Base-by-base conservation (phyloP, 2,329 filamentous ascomycete species). In the Xylaria multiplex region DNA sequence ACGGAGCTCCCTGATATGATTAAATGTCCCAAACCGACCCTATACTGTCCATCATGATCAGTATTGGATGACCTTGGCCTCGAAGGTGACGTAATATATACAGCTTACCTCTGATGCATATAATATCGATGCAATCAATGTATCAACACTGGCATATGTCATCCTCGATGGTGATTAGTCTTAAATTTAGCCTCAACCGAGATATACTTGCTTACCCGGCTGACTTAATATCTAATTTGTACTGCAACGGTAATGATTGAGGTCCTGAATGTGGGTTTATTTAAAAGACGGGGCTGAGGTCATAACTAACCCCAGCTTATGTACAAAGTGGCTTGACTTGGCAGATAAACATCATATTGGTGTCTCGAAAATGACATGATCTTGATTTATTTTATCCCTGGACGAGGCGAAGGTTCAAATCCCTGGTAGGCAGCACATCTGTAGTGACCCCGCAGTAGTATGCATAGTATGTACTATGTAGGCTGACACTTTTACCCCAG, bases 391-490 rank as follows among this genome's bases (percentile, higher is more conserved):
- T 8, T 30, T 50, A n/a, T 30, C 19, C n/a, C 13, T 19, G 13
- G 37, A 30, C 37, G 30, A 55, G 14, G 14, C 30, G 42, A 48
- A 11, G 40, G 22, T 54, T 53, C 45, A 2, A 40, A 46, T 45
- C 32, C n/a, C 22, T 24, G n/a, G n/a, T 27, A 27, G 40, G 40
- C 24, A 54, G 48, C 27, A 37, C 30, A 30, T 30, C 9, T 53
- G 61, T 37, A 30, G 55, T 9, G 46, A 42, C 46, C 53, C 49
- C 27, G 48, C 55, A 54, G 40, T 32, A 56, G n/a, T n/a, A 48
- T 24, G 8, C 30, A 27, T n/a, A n/a, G n/a, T n/a, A n/a, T n/a
- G n/a, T n/a, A n/a, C n/a, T n/a, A 27, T 27, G n/a, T 53, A 32
- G 16, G 24, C 16, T 13, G n/a, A 37, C 48, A 24, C 22, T 19